Base-by-base conservation (phyloP, 2,329 filamentous ascomycete genomes). In the Torrubiellomyces zombiae region DNA sequence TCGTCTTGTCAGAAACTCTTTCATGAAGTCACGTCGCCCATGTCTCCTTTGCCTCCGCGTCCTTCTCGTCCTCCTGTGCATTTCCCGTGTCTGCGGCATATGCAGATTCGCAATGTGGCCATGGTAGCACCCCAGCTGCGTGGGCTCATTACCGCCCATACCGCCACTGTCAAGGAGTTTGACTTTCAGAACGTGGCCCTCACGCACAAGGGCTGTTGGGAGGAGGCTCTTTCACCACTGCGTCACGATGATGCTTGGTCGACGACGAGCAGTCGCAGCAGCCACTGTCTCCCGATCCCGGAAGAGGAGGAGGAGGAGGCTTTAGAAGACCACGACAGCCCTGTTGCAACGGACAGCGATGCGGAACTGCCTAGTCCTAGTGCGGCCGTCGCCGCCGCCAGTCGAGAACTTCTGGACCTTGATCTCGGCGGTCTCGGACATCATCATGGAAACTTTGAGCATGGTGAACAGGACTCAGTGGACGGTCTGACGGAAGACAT, bases 101-200 rank as follows among this genome's bases (percentile, higher is more conserved):
- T 91, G 50, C 63, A 74, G 36, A 54, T 91, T 19, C 67, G 74
- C 37, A 91, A 91, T 42, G 64, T 70, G 8, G 58, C 66, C 17
- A 73, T 85, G 60, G 75, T 76, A 33, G 70, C 73, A 6, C 52
- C 60, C 2, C 79, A 89, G 47, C 65, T 91, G 30, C 63, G 69
- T 21, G 58, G 61, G 9, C 69, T 92, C 32, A 72, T 89, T 30
- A 51, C 58, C 24, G 54, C 58, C 9, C 80, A 92, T 50, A 63
- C 68, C 16, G 55, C 58, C 28, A 75, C 70, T 1, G 67, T 91
- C 22, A 62, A 66, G 34, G 76, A 86, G 42, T 81, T 86, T 42
- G 74, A 82, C 44, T 82, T 91, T 46, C 73, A 83, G 43, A 73
- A 79, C 33, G 72, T 85, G 11, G 58, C 65, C 16, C 62, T 92